phyloP scores from a whole-genome alignment of 257 asterid species.

The Fraxinus anomala region DNA sequence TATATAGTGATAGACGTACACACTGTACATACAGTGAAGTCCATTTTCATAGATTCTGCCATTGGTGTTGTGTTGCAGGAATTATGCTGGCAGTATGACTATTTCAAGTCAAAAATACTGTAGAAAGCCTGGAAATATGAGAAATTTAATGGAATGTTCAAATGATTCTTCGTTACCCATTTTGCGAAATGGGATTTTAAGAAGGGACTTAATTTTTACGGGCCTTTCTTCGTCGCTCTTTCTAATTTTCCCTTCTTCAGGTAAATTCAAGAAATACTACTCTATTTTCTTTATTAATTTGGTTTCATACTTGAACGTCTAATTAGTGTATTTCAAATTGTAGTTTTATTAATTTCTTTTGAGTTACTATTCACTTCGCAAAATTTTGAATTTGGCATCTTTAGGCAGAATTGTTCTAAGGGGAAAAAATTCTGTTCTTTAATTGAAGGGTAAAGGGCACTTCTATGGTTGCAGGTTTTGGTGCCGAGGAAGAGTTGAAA shows the following conservation, averaged over 20 bases:
- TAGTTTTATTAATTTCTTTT: background rate
- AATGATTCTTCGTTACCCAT: slow-evolving; percentile 39
- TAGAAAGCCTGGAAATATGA: slow-evolving; percentile 23
- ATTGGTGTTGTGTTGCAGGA: slow-evolving; percentile 30
- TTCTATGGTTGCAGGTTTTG: slow-evolving; percentile 44
- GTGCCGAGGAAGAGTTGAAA: slow-evolving; percentile 66
- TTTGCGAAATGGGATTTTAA: slow-evolving; percentile 40
- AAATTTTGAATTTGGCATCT: background rate
- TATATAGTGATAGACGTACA: background rate
- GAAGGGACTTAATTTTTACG: slow-evolving; percentile 58
- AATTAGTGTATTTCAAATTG: background rate
- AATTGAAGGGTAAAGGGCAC: slow-evolving; percentile 7
- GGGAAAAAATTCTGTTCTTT: background rate
- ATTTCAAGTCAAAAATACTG: slow-evolving; percentile 29
- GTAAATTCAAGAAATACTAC: slow-evolving; percentile 28
- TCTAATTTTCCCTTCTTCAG: slow-evolving; percentile 50
- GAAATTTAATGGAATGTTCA: slow-evolving; percentile 31
- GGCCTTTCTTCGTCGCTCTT: slow-evolving; percentile 62
- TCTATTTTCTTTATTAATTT: background rate
- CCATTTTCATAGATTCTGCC: background rate
- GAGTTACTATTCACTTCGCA: background rate
- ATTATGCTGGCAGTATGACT: slow-evolving; percentile 25
- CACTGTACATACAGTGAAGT: background rate
- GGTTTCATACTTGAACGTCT: slow-evolving; percentile 17
- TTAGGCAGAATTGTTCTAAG: background rate